These are phyloP conservation scores for Cladobotryum mycophilum DNA, from an alignment of 2,329 filamentous ascomycete genomes.

Conservation along the genomic window DNA sequence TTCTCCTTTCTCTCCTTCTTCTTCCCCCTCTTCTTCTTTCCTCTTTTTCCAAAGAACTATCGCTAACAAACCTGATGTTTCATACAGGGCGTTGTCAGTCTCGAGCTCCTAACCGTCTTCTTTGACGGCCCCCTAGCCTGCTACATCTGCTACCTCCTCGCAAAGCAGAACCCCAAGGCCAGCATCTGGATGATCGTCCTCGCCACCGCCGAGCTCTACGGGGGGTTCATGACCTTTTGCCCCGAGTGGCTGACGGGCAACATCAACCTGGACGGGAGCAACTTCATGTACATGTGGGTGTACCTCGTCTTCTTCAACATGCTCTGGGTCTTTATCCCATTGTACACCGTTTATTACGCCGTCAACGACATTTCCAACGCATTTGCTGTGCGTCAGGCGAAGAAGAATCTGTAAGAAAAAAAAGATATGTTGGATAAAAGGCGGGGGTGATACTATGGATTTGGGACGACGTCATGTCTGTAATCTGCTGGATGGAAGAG, in stretches of 20 bases:
- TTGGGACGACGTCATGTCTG: neutral
- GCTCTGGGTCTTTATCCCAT: constrained; percentile 59
- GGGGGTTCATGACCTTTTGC: constrained; percentile 65
- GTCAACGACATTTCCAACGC: constrained; percentile 50
- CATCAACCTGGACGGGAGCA: constrained; percentile 56
- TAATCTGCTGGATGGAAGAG: neutral
- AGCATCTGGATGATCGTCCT: constrained; percentile 59
- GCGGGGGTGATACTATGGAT: neutral
- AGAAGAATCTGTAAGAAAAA: constrained; percentile 23
- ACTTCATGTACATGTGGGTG: constrained; percentile 63
- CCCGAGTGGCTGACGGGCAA: constrained; percentile 62
- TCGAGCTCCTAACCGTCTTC: constrained; percentile 61
- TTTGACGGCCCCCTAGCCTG: constrained; percentile 54
- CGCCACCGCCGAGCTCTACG: constrained; percentile 61
- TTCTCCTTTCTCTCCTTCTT: neutral
- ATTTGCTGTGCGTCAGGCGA: constrained; percentile 30
- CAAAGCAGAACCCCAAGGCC: constrained; percentile 46
- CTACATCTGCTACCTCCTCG: constrained; percentile 55
- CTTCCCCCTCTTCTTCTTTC: too few relatives aligned
- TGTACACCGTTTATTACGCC: constrained; percentile 52
- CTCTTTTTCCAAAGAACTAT: too few relatives aligned
- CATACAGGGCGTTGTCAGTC: constrained; percentile 49
- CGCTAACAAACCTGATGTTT: neutral
- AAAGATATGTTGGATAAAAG: neutral
- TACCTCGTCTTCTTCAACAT: constrained; percentile 65